Percentiles rank a stretch among this genome's conserved stretches.
Conservation (phyloP, 2,329 filamentous ascomycete species). For the Penicillium sp. region DNA sequence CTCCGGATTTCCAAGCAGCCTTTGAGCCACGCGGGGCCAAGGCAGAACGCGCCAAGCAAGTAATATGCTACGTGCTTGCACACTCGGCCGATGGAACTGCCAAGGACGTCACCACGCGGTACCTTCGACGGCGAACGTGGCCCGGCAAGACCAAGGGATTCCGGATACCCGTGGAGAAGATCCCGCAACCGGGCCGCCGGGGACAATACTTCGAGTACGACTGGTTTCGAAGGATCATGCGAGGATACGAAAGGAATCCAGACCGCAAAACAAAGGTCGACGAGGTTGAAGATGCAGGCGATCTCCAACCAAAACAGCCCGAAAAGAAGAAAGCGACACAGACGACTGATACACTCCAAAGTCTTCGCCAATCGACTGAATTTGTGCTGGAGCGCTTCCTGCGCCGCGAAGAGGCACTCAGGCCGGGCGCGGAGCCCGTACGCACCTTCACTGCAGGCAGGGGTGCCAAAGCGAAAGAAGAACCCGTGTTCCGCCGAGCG, state of each 20-base stretch:
- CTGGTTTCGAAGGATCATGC: slow-evolving; percentile 82
- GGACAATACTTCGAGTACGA: slow-evolving; percentile 77
- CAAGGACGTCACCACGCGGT: slow-evolving; percentile 91
- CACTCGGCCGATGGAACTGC: slow-evolving; percentile 80
- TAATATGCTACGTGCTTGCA: slow-evolving; percentile 83
- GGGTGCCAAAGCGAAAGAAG: slow-evolving; percentile 65
- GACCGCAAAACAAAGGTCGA: slow-evolving; percentile 64
- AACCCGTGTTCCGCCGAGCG: slow-evolving; percentile 72
- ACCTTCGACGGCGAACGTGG: slow-evolving; percentile 73
- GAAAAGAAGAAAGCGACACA: slow-evolving; percentile 70
- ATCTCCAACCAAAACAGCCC: slow-evolving; percentile 67
- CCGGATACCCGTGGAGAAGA: slow-evolving; percentile 71
- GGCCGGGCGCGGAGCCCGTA: slow-evolving; percentile 62
- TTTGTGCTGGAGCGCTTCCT: slow-evolving; percentile 82
- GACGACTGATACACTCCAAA: slow-evolving; percentile 77
- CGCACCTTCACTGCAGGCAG: slow-evolving; percentile 73
- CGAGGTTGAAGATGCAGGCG: slow-evolving; percentile 70
- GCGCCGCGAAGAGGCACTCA: slow-evolving; percentile 84
- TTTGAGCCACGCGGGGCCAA: slow-evolving; percentile 80
- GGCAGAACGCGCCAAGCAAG: slow-evolving; percentile 80
- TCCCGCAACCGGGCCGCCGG: slow-evolving; percentile 70
- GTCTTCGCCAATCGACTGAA: slow-evolving; percentile 79
- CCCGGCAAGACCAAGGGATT: slow-evolving; percentile 87
- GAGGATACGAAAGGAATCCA: slow-evolving; percentile 59
- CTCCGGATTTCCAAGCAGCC: slow-evolving; percentile 64